Percentiles rank a stretch among this genome's conserved stretches.
phyloP scores from a whole-genome alignment of 176 grass and related monocot genomes.

The Pontederia paniculata region DNA sequence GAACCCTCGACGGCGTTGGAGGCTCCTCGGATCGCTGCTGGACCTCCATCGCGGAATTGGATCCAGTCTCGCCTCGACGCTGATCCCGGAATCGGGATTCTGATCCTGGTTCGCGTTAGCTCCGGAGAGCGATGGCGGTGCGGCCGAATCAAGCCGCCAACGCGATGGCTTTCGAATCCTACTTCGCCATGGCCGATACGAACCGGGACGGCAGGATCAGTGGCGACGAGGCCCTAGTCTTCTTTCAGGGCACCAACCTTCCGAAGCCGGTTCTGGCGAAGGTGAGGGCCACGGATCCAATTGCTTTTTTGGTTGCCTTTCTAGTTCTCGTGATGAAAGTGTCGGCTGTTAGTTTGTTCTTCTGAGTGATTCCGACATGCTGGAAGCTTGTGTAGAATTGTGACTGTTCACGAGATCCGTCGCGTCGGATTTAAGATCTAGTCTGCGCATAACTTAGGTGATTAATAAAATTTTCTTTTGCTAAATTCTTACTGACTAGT shows the following conservation, averaged over 20 bases:
- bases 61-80: too few species aligned
- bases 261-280: conserved; percentile 80
- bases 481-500: too few species aligned
- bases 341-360: background rate
- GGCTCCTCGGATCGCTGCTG: too few species aligned
- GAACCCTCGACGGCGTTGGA: too few species aligned
- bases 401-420: too few species aligned
- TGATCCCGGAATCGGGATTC: background rate
- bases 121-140: background rate
- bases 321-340: background rate
- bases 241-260: conserved; percentile 85
- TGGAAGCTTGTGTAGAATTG: too few species aligned
- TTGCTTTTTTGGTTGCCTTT: background rate
- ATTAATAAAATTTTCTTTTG: too few species aligned
- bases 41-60: too few species aligned
- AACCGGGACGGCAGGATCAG: conserved; percentile 94
- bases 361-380: too few species aligned
- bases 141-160: conserved; percentile 22
- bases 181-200: conserved; percentile 89
- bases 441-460: too few species aligned
- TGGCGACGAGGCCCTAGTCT: conserved; percentile 75
- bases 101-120: too few species aligned
- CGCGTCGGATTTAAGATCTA: too few species aligned
- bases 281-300: conserved; percentile 35
- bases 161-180: conserved; percentile 70